Evolutionary conservation across 345 rosid species (phyloP), one percentile per base, ranked within the genome.

Genomic region (Microthlaspi erraticum): DNA sequence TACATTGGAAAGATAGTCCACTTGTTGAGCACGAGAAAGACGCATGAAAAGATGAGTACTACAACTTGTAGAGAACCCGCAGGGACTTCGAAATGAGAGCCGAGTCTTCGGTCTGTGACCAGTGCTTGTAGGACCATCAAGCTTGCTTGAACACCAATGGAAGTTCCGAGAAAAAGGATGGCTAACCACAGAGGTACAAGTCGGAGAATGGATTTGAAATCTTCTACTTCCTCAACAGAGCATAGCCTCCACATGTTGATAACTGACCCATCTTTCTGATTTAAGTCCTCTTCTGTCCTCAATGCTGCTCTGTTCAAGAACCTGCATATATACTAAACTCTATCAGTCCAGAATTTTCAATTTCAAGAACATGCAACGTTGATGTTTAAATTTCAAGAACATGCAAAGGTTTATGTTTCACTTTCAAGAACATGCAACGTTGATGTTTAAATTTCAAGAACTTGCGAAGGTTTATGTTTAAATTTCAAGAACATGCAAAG

Each of bases 121-220:
- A 88, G 77, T 68, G 82, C 84, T 77, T 88, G 91, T 39, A 86
- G 85, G 61, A 86, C 38, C 3, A 69, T 57, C 67, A 83, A 38
- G 67, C 79, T 79, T 23, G 31, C 14, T 64, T 66, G 78, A 17
- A 76, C 11, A 79, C 80, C n/a, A 82, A 82, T 43, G 9, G 86
- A 73, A 10, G 62, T 77, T 73, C 66, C 48, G 37, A 85, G n/a
- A 9, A 82, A 60, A 18, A 89, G 49, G 12, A 68, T 23, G 10
- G 77, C 36, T 59, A 85, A 63, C 73, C 80, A 79, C 3, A 81
- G 46, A 10, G 88, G 92, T 20, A 79, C 46, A 52, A 85, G 68
- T 61, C 68, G 81, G 17, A 87, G 20, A 7, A 89, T 41, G 13
- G 71, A 50, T 70, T 89, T 89, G 8, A 85, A 78, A 76, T 87